Percentiles rank a stretch among this genome's conserved stretches.
phyloP scores from a whole-genome alignment of 1,284 basidiomycete species.

The Rhodotorula sp. region DNA sequence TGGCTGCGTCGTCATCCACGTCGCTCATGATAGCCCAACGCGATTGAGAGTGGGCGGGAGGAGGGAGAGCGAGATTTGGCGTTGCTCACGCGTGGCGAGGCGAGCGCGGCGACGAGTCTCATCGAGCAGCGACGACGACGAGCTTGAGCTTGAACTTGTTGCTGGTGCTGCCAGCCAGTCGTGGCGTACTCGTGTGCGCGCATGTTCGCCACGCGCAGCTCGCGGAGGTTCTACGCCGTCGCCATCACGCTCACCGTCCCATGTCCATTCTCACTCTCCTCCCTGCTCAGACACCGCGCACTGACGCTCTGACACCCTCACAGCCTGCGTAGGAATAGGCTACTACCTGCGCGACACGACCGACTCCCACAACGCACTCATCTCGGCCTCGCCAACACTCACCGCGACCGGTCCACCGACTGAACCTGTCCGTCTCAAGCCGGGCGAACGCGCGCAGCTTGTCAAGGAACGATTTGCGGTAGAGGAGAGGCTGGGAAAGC shows the following conservation, averaged over 20 bases:
- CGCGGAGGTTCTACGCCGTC: no score
- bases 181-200: no score
- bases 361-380: constrained; percentile 6
- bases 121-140: no score
- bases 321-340: constrained; percentile 27
- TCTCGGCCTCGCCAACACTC: not conserved
- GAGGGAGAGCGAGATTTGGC: no score
- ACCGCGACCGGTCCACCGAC: not conserved
- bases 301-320: not conserved
- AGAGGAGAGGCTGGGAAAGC: not conserved
- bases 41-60: no score
- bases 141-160: no score
- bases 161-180: no score
- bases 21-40: no score
- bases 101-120: no score
- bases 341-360: constrained; percentile 26
- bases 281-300: not conserved
- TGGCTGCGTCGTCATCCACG: no score
- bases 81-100: no score
- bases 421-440: not conserved
- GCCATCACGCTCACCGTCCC: constrained; percentile 19
- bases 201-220: no score
- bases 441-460: not conserved
- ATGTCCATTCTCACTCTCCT: constrained; percentile 6
- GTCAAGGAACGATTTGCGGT: constrained; percentile 4